Evolutionary conservation across 1,284 basidiomycete species (phyloP).

Genomic region (Sanghuangporus weigelae): DNA sequence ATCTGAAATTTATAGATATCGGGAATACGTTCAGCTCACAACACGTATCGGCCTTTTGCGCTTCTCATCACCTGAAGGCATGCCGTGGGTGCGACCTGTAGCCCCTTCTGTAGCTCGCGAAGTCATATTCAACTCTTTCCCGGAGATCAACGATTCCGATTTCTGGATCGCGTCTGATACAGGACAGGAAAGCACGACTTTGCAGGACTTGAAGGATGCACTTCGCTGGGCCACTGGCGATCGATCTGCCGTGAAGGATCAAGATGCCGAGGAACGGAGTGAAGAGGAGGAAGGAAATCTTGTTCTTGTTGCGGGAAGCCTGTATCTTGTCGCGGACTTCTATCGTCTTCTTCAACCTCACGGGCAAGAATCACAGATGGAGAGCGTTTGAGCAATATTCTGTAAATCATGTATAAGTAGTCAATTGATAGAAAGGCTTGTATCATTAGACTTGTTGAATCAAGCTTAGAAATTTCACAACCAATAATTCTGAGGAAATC

Average conservation of each 20-base stretch:
- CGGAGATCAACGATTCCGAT: slow-evolving; percentile 30
- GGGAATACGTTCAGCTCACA: neutral
- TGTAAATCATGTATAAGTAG: no score
- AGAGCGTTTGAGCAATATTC: neutral
- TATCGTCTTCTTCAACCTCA: slow-evolving; percentile 7
- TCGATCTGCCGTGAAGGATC: neutral
- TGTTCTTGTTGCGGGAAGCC: slow-evolving; percentile 17
- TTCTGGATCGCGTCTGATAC: neutral
- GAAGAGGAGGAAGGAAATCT: neutral
- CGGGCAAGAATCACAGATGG: neutral
- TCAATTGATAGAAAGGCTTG: no score
- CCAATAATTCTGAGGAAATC: neutral
- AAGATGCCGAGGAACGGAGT: neutral
- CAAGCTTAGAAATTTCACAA: no score
- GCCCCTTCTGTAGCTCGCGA: slow-evolving; percentile 42
- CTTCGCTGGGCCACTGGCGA: slow-evolving; percentile 1
- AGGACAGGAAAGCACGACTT: neutral
- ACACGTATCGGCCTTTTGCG: slow-evolving; percentile 48
- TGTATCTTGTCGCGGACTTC: slow-evolving; percentile 18
- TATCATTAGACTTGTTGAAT: no score
- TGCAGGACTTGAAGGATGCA: slow-evolving; percentile 2
- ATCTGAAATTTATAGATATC: neutral
- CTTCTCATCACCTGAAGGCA: slow-evolving; percentile 74
- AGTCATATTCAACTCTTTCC: slow-evolving; percentile 37
- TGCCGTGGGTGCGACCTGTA: slow-evolving; percentile 85